Evolutionary conservation across 1,284 basidiomycete species (phyloP).

Genomic region (Ceratorhiza oryzae-sativae): DNA sequence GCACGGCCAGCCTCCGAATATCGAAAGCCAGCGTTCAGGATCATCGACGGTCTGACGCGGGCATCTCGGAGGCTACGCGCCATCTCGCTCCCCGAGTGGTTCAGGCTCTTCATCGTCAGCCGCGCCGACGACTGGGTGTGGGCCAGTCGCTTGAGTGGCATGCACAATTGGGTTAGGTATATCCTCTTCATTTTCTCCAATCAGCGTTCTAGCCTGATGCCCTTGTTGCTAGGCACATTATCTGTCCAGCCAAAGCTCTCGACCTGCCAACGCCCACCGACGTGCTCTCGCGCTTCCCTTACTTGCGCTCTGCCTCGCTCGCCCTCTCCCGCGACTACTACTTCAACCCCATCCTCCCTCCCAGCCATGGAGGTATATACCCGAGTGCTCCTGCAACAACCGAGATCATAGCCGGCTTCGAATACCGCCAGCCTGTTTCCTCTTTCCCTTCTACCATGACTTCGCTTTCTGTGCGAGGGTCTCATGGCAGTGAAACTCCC

Average conservation of each 20-base stretch:
- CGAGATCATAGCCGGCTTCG: background rate
- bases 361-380: background rate
- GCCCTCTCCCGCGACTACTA: slow-evolving; percentile 21
- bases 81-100: slow-evolving; percentile 25
- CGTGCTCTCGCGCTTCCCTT: slow-evolving; percentile 5
- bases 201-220: background rate
- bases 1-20: background rate
- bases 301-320: slow-evolving; percentile 16
- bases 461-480: slow-evolving; percentile 11
- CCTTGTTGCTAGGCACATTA: slow-evolving; percentile 16
- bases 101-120: slow-evolving; percentile 22
- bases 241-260: slow-evolving; percentile 19
- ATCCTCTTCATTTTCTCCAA: background rate
- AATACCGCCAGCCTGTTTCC: slow-evolving; percentile 21
- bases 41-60: slow-evolving; percentile 28
- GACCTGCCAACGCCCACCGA: background rate
- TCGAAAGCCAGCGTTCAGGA: slow-evolving; percentile 9
- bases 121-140: slow-evolving; percentile 23
- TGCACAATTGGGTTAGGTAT: slow-evolving; percentile 30
- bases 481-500: slow-evolving; percentile 30
- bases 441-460: slow-evolving; percentile 29
- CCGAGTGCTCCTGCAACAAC: background rate
- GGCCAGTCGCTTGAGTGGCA: slow-evolving; percentile 19
- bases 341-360: background rate
- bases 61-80: slow-evolving; percentile 31